Conservation (phyloP, 177 flowering plant species). For the Tripterygium wilfordii region DNA sequence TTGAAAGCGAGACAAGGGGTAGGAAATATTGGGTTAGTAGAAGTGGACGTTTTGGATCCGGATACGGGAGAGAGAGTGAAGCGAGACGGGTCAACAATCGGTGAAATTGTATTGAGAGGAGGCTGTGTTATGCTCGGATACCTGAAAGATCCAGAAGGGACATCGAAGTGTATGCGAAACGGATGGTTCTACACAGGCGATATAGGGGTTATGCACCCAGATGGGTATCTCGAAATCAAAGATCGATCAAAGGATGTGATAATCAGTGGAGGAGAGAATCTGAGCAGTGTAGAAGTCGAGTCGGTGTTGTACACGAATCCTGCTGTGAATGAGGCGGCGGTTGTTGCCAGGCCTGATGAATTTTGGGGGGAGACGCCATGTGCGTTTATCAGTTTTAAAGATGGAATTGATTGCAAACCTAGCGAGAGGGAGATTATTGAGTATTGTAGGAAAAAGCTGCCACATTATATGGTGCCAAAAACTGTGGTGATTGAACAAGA, state of each 20-base stretch:
- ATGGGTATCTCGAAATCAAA: slow-evolving; percentile 2
- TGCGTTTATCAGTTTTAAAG: slow-evolving; percentile 12
- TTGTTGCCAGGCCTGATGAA: slow-evolving; percentile 19
- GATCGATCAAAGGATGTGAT: slow-evolving; percentile 26
- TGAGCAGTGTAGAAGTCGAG: slow-evolving; percentile 30
- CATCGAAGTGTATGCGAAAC: slow-evolving; percentile 11
- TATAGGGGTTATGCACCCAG: slow-evolving; percentile 3
- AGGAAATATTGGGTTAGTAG: slow-evolving; percentile 2
- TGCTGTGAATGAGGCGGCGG: slow-evolving; percentile 26
- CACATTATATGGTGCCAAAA: slow-evolving; percentile 3
- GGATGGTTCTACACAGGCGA: slow-evolving; percentile 19
- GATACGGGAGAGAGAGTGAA: slow-evolving; percentile 9
- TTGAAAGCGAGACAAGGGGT: slow-evolving; percentile 26
- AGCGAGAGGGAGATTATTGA: slow-evolving; percentile 11
- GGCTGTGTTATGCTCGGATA: slow-evolving; percentile 22
- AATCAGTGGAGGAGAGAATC: slow-evolving; percentile 24
- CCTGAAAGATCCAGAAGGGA: slow-evolving; percentile 19
- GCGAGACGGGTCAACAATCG: slow-evolving; percentile 15
- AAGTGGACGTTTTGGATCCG: slow-evolving; percentile 19
- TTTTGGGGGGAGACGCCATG: slow-evolving; percentile 26
- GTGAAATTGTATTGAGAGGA: slow-evolving; percentile 22
- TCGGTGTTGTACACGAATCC: slow-evolving; percentile 20
- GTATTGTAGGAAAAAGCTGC: slow-evolving; percentile 12
- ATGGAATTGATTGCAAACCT: neutral
- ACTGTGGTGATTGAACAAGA: neutral